These are phyloP conservation scores for Starmerella potacharoeniae DNA, from an alignment of 805 yeast genomes.

Conservation along the genomic window DNA sequence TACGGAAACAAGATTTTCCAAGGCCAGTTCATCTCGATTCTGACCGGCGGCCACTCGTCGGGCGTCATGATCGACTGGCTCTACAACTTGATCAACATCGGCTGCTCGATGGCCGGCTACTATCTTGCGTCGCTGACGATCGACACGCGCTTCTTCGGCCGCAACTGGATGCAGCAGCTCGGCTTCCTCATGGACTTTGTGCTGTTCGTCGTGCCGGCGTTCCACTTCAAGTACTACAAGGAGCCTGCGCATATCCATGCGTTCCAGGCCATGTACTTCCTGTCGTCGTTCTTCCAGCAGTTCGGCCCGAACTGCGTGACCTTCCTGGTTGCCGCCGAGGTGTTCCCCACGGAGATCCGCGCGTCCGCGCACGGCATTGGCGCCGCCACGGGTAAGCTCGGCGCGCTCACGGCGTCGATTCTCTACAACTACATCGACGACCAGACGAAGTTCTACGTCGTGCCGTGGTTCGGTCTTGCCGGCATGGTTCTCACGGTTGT, in stretches of 20 bases:
- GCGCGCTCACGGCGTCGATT: slow-evolving; percentile 47
- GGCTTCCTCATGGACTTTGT: slow-evolving; percentile 47
- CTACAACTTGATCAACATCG: slow-evolving; percentile 37
- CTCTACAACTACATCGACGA: slow-evolving; percentile 30
- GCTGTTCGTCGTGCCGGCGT: slow-evolving; percentile 47
- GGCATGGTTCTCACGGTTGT: slow-evolving; percentile 29
- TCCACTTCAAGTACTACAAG: slow-evolving; percentile 42
- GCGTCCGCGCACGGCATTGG: slow-evolving; percentile 57
- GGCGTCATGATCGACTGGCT: slow-evolving; percentile 45
- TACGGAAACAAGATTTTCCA: slow-evolving; percentile 53
- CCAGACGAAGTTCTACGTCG: slow-evolving; percentile 30
- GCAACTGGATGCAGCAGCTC: slow-evolving; percentile 45
- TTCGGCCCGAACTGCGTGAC: slow-evolving; percentile 58
- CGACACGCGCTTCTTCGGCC: slow-evolving; percentile 41
- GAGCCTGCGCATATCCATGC: slow-evolving; percentile 22
- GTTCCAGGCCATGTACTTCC: slow-evolving; percentile 47
- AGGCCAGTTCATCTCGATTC: slow-evolving; percentile 32
- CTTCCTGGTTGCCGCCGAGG: slow-evolving; percentile 52
- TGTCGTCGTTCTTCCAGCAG: slow-evolving; percentile 54
- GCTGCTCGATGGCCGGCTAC: slow-evolving; percentile 68
- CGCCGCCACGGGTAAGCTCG: slow-evolving; percentile 55
- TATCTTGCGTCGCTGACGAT: slow-evolving; percentile 46
- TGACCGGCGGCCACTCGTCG: slow-evolving; percentile 30
- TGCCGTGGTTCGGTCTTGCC: slow-evolving; percentile 32
- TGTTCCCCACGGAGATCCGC: slow-evolving; percentile 54